A percentile compares a stretch with the other conserved stretches of the same genome.
phyloP scores from a whole-genome alignment of 805 yeast species.

The Monosporozyma siamensis region DNA sequence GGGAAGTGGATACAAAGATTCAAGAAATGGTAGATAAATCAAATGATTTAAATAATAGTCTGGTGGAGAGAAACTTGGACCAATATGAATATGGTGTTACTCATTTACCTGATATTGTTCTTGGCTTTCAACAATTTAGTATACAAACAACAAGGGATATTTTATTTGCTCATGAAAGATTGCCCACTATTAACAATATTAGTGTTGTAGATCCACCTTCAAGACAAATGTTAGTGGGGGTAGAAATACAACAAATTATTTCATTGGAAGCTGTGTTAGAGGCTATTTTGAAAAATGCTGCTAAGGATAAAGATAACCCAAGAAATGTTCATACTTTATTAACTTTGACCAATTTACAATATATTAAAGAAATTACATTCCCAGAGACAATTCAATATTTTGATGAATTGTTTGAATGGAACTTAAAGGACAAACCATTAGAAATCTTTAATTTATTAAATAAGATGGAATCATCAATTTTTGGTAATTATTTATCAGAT shows the following conservation, averaged over 20 bases:
- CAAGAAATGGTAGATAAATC: slow-evolving; percentile 5
- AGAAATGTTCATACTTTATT: slow-evolving; percentile 40
- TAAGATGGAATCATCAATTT: slow-evolving; percentile 43
- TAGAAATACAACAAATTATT: slow-evolving; percentile 34
- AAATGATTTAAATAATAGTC: not conserved
- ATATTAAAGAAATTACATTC: slow-evolving; percentile 37
- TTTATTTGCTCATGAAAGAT: slow-evolving; percentile 27
- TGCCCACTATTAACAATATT: slow-evolving; percentile 30
- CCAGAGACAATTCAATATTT: slow-evolving; percentile 42
- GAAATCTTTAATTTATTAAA: slow-evolving; percentile 39
- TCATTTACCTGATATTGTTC: slow-evolving; percentile 30
- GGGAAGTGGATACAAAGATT: slow-evolving; percentile 28
- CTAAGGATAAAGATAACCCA: slow-evolving; percentile 32
- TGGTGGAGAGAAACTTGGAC: not conserved
- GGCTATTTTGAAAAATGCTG: slow-evolving; percentile 34
- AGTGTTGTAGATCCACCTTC: slow-evolving; percentile 32
- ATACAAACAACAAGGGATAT: slow-evolving; percentile 29
- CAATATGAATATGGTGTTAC: slow-evolving; percentile 30
- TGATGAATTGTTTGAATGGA: slow-evolving; percentile 42
- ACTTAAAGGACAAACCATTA: slow-evolving; percentile 34
- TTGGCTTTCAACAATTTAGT: slow-evolving; percentile 28
- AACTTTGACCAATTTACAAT: slow-evolving; percentile 46
- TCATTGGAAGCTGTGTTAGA: slow-evolving; percentile 40
- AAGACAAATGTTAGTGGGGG: slow-evolving; percentile 30
- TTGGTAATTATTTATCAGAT: slow-evolving; percentile 43